Base-by-base conservation (phyloP, 2,329 filamentous ascomycete species). In the Aspergillus proliferans region DNA sequence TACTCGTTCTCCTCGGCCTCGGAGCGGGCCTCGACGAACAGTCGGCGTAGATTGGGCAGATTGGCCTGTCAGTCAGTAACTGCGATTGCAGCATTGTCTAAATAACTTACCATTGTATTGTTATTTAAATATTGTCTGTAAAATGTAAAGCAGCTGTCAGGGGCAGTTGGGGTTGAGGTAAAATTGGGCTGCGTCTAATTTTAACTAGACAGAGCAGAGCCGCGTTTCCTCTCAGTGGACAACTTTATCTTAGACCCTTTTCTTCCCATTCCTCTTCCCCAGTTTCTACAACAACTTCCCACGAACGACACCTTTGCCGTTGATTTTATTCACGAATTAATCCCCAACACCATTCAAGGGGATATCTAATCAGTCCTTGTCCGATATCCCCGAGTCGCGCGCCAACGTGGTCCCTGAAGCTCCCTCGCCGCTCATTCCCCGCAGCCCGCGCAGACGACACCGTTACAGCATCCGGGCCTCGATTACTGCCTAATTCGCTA, bases 1-100 rank as follows among this genome's bases (percentile, higher is more conserved):
- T 97, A 93, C 52, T 90, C 87, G 68, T 93, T 87, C 71, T 97
- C 93, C 69, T 98, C 93, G 47, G 87, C 85, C 64, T 97, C 92
- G 3, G 88, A 91, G 50, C 93, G 82, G 28, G 92, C 87, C 73
- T 97, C 92, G 47, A 96, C 92, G 65, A 98, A 97, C 52, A 98
- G 84, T 12, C 93, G 87, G 45, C 93, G 85, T n/a, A 98, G 80
- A 66, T 98, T 97, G 33, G 93, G 93, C 46, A 97, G 82, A 66
- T 72, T 71, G 12, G 69, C 70, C 70, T 72, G 19, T 19, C 6
- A 38, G 38, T 40, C 38, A 40, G 38, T 40, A 12, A 40, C 10
- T 40, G 9, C 10, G 15, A 40, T 40, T 21, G 4, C 38, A 40
- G 7, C 7, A 14, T 22, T 19, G 5, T 19, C 19, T 14, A 40